These are phyloP conservation scores for Oryza australiensis DNA, from an alignment of 176 grass and related monocot species.

Conservation along the genomic window DNA sequence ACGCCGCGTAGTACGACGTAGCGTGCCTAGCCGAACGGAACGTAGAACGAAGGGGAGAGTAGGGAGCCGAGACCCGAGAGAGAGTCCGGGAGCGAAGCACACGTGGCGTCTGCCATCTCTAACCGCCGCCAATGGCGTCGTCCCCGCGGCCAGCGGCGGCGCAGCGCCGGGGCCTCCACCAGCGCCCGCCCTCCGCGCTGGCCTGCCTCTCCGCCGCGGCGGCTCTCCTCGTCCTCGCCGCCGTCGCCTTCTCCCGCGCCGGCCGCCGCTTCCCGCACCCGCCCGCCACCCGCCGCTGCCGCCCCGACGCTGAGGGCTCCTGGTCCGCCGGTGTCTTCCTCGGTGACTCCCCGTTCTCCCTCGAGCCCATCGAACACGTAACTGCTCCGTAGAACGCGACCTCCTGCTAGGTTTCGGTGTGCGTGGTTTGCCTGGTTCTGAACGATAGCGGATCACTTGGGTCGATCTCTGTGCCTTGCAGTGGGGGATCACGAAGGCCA, in stretches of 20 bases:
- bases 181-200: conserved; percentile 15
- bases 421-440: too few relatives aligned
- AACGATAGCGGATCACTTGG: not conserved
- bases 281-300: conserved; percentile 51
- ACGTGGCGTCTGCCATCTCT: not conserved
- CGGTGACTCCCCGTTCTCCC: conserved; percentile 69
- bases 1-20: too few relatives aligned
- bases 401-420: not conserved
- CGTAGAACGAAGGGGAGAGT: not conserved
- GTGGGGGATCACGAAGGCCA: conserved; percentile 55
- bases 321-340: conserved; percentile 83
- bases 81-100: not conserved
- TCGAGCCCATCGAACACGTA: conserved; percentile 73
- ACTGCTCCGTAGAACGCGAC: not conserved
- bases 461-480: conserved; percentile 34
- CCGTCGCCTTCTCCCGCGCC: conserved; percentile 60
- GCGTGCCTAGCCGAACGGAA: too few relatives aligned
- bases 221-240: conserved; percentile 46
- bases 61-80: too few relatives aligned
- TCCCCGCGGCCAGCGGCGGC: conserved; percentile 19
- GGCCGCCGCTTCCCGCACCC: conserved; percentile 47
- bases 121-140: conserved; percentile 34
- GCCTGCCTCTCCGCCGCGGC: conserved; percentile 46
- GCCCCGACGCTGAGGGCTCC: conserved; percentile 74
- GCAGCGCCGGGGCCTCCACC: conserved; percentile 26